Base-by-base conservation (phyloP, 345 rosid species). In the Pistacia atlantica region DNA sequence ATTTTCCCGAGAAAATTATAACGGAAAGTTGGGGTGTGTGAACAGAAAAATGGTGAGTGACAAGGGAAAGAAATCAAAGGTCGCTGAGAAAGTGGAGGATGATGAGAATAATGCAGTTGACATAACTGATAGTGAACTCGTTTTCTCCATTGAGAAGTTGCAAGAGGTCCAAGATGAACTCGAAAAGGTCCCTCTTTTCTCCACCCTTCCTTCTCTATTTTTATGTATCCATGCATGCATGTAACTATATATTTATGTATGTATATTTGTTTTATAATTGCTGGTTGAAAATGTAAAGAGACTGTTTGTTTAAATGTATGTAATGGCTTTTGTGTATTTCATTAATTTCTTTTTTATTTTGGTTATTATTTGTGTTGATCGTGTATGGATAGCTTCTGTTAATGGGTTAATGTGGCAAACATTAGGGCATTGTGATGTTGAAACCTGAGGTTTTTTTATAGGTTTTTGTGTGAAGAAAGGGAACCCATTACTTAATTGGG, bases 121-220 rank as follows among this genome's bases (percentile, higher is more conserved):
- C 42, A 63, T 42, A 42, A 42, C 68, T 59, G 80, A 83, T 46
- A 67, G 52, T 20, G 80, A 76, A 6, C 78, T 83, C 17, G 69
- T 83, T 8, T 69, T 76, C 67, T 83, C 83, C 51, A 61, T 76
- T 22, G 83, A 79, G 66, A 83, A 79, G 75, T 60, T 83, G 69
- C 85, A 79, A 73, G 85, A 83, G 75, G 68, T 79, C 80, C 83
- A 83, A 59, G 80, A 83, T 49, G 80, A 76, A 51, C 82, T 83
- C 2, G 83, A 83, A 31, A 83, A 76, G 83, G 85, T 83, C 20
- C 56, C 12, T 16, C 8, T n/a, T n/a, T 9, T 31, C 45, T 35
- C 54, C 33, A 3, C 13, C 58, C 20, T 9, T 31, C 6, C n/a
- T 0, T 54, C 20, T 69, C 4, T n/a, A 4, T 31, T 4, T 18